Conservation (phyloP, 1,139 yeast species). For the Meyerozyma carpophila region DNA sequence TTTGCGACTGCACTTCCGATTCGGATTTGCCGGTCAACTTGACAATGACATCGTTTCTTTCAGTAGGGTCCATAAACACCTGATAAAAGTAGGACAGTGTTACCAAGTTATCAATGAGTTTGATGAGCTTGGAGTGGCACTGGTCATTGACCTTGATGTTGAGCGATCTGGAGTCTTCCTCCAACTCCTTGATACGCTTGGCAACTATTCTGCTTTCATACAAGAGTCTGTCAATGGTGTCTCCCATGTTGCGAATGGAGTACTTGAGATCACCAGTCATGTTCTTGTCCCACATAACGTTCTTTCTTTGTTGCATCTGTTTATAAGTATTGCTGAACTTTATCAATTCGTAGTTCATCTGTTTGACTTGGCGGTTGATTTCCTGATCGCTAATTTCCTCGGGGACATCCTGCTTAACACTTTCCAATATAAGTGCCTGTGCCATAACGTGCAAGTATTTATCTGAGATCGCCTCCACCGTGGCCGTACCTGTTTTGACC, state of each 20-base stretch:
- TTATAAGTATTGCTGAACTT: conserved; percentile 25
- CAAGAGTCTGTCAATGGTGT: conserved; percentile 68
- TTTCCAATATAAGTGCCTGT: conserved; percentile 16
- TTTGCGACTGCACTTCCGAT: conserved; percentile 16
- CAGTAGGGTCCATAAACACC: conserved; percentile 25
- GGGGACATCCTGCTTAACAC: conserved; percentile 10
- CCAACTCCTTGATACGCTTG: conserved; percentile 75
- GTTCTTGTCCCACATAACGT: conserved; percentile 28
- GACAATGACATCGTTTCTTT: conserved; percentile 22
- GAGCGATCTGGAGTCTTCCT: conserved; percentile 52
- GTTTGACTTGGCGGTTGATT: conserved; percentile 21
- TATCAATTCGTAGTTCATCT: conserved; percentile 27
- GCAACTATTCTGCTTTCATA: conserved; percentile 74
- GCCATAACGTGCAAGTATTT: conserved; percentile 20
- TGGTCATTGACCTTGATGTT: conserved; percentile 34
- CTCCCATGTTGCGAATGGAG: conserved; percentile 58
- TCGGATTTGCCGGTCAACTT: conserved; percentile 24
- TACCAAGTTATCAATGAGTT: conserved; percentile 33
- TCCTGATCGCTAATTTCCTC: conserved; percentile 10
- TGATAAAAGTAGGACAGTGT: conserved; percentile 28
- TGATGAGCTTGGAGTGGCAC: conserved; percentile 20
- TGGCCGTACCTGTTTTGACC: conserved; percentile 6
- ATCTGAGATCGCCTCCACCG: conserved; percentile 22
- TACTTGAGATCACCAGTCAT: conserved; percentile 31
- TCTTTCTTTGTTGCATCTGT: conserved; percentile 25